phyloP scores from a whole-genome alignment of 1,139 yeast species.

The Blastobotrys ciferrii region DNA sequence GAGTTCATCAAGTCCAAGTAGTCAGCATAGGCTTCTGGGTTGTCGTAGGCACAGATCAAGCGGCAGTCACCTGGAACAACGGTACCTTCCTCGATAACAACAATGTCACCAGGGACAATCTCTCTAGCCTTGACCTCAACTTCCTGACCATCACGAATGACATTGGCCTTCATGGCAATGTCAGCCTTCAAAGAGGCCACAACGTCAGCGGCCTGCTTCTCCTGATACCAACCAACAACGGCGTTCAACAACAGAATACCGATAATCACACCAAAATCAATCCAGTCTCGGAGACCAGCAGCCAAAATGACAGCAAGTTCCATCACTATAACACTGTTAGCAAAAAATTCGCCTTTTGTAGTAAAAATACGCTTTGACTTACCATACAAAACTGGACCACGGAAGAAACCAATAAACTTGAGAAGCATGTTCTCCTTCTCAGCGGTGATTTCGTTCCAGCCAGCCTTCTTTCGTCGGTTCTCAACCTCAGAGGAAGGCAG shows the following conservation, averaged over 20 bases:
- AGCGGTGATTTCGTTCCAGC: constrained; percentile 61
- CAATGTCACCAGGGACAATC: constrained; percentile 90
- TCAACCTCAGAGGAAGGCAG: constrained; percentile 51
- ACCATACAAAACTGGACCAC: constrained; percentile 61
- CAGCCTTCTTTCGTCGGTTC: constrained; percentile 61
- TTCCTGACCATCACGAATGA: constrained; percentile 79
- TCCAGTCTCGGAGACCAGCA: constrained; percentile 71
- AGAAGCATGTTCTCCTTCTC: constrained; percentile 57
- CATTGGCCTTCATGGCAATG: constrained; percentile 83
- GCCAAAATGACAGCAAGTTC: constrained; percentile 66
- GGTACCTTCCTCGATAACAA: constrained; percentile 91
- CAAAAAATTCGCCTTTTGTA: background rate
- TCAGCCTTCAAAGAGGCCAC: constrained; percentile 94
- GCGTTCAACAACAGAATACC: constrained; percentile 56
- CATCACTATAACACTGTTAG: constrained; percentile 43
- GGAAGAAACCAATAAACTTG: constrained; percentile 61
- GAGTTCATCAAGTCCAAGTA: constrained; percentile 40
- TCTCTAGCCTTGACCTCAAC: constrained; percentile 75
- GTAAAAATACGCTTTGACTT: constrained; percentile 1
- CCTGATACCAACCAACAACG: constrained; percentile 66
- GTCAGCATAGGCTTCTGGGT: constrained; percentile 41
- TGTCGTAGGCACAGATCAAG: constrained; percentile 52
- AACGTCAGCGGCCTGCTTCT: constrained; percentile 90
- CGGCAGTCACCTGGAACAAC: constrained; percentile 96
- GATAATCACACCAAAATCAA: constrained; percentile 67